Evolutionary conservation across 495 filamentous ascomycete species (phyloP).

Genomic region (Lasiosphaeria hispida): DNA sequence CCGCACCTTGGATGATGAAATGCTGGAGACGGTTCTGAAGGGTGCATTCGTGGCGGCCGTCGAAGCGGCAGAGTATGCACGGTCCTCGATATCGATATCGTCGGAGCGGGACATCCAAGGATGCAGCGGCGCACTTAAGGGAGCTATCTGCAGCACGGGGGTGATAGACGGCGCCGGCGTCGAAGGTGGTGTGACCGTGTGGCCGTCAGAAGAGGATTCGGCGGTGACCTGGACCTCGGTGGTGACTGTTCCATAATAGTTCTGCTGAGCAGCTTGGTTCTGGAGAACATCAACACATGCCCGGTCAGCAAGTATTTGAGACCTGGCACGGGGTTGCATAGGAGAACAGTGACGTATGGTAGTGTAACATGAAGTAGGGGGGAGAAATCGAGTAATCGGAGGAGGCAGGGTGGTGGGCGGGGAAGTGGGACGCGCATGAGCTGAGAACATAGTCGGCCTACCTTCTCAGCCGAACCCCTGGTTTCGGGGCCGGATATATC

Average conservation of each 20-base stretch:
- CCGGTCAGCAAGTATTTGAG: background rate
- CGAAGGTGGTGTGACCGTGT: slow-evolving; percentile 14
- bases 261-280: slow-evolving; percentile 8
- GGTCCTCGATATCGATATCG: slow-evolving; percentile 4
- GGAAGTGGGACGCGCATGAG: background rate
- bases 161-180: slow-evolving; percentile 18
- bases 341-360: slow-evolving; percentile 6
- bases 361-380: slow-evolving; percentile 2
- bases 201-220: slow-evolving; percentile 19
- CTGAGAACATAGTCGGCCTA: slow-evolving; percentile 11
- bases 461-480: slow-evolving; percentile 43
- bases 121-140: slow-evolving; percentile 12
- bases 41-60: slow-evolving; percentile 6
- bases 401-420: background rate
- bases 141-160: slow-evolving; percentile 15
- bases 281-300: slow-evolving; percentile 3
- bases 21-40: slow-evolving; percentile 25
- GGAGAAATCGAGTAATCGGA: background rate
- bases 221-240: slow-evolving; percentile 38
- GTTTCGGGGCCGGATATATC: slow-evolving; percentile 23
- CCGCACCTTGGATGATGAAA: slow-evolving; percentile 9
- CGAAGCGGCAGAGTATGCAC: slow-evolving; percentile 3
- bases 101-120: slow-evolving; percentile 18
- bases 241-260: slow-evolving; percentile 34
- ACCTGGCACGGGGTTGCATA: background rate